Conservation (phyloP, 129 eudicot species). For the Tagetes patula region DNA sequence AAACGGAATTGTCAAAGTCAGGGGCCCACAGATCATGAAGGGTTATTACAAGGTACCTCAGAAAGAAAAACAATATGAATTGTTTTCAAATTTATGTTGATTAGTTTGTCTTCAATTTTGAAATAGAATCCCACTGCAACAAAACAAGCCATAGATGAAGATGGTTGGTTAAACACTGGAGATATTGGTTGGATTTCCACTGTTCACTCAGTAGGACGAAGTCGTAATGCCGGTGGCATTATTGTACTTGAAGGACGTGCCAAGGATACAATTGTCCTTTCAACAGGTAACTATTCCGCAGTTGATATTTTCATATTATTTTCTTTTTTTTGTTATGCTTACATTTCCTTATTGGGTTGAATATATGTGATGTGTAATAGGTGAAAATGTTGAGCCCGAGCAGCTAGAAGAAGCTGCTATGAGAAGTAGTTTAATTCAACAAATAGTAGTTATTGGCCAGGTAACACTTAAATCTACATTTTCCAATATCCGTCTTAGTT, state of each 20-base stretch:
- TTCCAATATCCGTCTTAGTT: neutral
- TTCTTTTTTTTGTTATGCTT: neutral
- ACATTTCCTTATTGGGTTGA: conserved; percentile 10
- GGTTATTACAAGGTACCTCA: conserved; percentile 85
- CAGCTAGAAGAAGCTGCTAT: conserved; percentile 96
- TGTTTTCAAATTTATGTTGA: conserved; percentile 7
- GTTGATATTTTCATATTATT: neutral
- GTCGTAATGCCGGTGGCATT: conserved; percentile 76
- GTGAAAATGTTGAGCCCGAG: conserved; percentile 96
- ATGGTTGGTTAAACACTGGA: conserved; percentile 95
- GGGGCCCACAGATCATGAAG: conserved; percentile 93
- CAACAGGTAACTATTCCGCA: conserved; percentile 59
- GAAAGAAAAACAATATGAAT: neutral
- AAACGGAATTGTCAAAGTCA: conserved; percentile 76
- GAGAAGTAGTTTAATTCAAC: conserved; percentile 80
- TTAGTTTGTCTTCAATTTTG: conserved; percentile 15
- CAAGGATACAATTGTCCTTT: conserved; percentile 95
- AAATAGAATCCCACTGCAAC: conserved; percentile 70
- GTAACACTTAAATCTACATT: conserved; percentile 27
- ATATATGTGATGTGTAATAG: conserved; percentile 34
- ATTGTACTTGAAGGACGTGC: conserved; percentile 98
- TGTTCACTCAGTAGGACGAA: conserved; percentile 69
- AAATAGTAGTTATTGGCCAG: conserved; percentile 94
- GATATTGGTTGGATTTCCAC: conserved; percentile 96
- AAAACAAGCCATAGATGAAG: conserved; percentile 71